phyloP scores from a whole-genome alignment of 495 filamentous ascomycete species.

The Hypomontagnella submonticulosa region DNA sequence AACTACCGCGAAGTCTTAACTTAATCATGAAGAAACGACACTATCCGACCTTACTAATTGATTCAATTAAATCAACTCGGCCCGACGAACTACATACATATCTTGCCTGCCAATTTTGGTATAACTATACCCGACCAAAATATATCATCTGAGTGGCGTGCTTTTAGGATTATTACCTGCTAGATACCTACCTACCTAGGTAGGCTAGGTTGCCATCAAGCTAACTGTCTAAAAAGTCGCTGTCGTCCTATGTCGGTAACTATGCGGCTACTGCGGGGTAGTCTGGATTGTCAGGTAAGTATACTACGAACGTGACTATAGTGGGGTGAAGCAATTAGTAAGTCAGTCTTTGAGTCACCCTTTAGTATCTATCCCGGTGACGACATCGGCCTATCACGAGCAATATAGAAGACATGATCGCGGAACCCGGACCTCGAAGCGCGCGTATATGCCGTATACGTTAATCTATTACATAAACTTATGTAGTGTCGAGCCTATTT shows the following conservation, averaged over 20 bases:
- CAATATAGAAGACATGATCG: not conserved
- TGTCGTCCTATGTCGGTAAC: not conserved
- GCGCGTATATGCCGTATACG: not conserved
- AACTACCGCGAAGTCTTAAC: slow-evolving; percentile 7
- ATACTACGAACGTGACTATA: too few relatives aligned
- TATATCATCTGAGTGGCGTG: not conserved
- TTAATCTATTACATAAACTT: not conserved
- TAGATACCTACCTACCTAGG: not conserved
- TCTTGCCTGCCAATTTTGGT: too few relatives aligned
- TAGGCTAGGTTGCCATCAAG: not conserved
- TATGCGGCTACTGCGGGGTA: slow-evolving; percentile 39
- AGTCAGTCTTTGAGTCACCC: slow-evolving; percentile 4
- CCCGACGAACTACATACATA: not conserved
- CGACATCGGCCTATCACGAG: slow-evolving; percentile 24
- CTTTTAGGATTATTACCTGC: not conserved
- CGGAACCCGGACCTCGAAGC: not conserved
- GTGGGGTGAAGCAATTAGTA: slow-evolving; percentile 10
- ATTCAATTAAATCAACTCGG: too few relatives aligned
- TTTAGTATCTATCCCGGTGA: slow-evolving; percentile 12
- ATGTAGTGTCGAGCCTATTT: too few relatives aligned
- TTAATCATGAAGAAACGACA: slow-evolving; percentile 32
- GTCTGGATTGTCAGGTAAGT: not conserved
- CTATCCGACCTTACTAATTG: slow-evolving; percentile 8
- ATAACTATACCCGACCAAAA: not conserved
- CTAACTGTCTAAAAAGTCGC: not conserved